A percentile compares a stretch with the other conserved stretches of the same genome.
Evolutionary conservation across 495 filamentous ascomycete genomes (phyloP).

Genomic region (Cenococcum geophilum): DNA sequence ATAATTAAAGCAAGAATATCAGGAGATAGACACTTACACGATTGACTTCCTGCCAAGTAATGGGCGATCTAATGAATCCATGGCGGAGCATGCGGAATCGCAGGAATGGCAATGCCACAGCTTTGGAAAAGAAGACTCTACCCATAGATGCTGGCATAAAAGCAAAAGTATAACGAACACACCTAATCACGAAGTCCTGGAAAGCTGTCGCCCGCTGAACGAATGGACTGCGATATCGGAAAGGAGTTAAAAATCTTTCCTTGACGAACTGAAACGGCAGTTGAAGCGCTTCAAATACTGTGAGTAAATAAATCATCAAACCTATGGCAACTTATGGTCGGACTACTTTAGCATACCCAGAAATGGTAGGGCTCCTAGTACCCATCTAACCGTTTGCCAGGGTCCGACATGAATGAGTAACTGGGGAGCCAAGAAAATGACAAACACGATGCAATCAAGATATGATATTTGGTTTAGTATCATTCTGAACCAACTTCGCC

Average conservation of each 20-base stretch:
- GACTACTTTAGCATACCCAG: conserved; percentile 45
- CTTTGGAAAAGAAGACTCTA: conserved; percentile 68
- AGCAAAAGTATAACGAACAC: conserved; percentile 69
- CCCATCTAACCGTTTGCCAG: conserved; percentile 49
- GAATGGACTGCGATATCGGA: conserved; percentile 49
- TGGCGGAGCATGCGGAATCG: conserved; percentile 66
- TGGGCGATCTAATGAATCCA: conserved; percentile 54
- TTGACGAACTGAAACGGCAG: conserved; percentile 52
- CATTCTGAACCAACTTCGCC: conserved; percentile 37
- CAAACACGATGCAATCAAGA: conserved; percentile 64
- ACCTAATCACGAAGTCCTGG: conserved; percentile 66
- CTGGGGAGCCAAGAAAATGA: conserved; percentile 58
- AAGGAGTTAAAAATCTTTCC: conserved; percentile 50
- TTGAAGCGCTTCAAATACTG: conserved; percentile 44
- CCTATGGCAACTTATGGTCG: neutral
- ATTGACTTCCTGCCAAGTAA: conserved; percentile 55
- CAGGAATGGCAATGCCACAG: conserved; percentile 63
- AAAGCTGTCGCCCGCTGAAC: conserved; percentile 60
- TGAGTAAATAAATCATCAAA: conserved; percentile 17
- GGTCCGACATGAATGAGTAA: conserved; percentile 56
- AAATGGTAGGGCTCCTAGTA: conserved; percentile 60
- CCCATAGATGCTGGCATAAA: conserved; percentile 60
- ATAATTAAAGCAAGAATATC: neutral
- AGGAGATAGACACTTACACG: conserved; percentile 36
- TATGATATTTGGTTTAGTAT: conserved; percentile 62